These are phyloP conservation scores for Puccinia coronata DNA, from an alignment of 1,284 basidiomycete genomes.

Conservation along the genomic window DNA sequence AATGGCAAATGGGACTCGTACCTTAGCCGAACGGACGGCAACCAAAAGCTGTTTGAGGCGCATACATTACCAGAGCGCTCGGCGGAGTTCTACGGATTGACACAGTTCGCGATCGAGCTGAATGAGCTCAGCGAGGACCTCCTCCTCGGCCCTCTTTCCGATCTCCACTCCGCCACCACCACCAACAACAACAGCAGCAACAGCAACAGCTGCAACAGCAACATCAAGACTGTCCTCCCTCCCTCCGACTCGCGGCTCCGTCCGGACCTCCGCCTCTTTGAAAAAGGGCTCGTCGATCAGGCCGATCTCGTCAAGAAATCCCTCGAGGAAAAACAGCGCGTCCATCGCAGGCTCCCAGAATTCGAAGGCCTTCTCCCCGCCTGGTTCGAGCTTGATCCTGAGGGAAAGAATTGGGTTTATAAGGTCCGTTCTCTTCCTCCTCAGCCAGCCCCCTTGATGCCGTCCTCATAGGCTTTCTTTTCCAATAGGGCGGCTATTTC, in stretches of 20 bases:
- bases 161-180: background rate
- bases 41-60: conserved; percentile 23
- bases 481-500: conserved; percentile 34
- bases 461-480: background rate
- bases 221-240: conserved; percentile 63
- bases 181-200: too few relatives aligned
- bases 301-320: conserved; percentile 75
- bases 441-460: background rate
- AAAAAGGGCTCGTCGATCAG: conserved; percentile 73
- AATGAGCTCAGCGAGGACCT: conserved; percentile 67
- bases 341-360: conserved; percentile 60
- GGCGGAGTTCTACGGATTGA: conserved; percentile 79
- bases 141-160: background rate
- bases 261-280: conserved; percentile 81
- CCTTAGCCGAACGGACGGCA: conserved; percentile 52
- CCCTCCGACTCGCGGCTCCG: conserved; percentile 81
- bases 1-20: conserved; percentile 49
- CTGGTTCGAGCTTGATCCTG: conserved; percentile 30
- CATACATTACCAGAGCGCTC: conserved; percentile 53
- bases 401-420: conserved; percentile 37
- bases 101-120: conserved; percentile 73
- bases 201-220: background rate
- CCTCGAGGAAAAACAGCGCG: conserved; percentile 67
- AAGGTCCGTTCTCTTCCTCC: conserved; percentile 9
- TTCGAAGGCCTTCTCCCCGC: conserved; percentile 40